These are phyloP conservation scores for Phytopythium kandeliae DNA, from an alignment of 352 stramenopile species.

Conservation along the genomic window DNA sequence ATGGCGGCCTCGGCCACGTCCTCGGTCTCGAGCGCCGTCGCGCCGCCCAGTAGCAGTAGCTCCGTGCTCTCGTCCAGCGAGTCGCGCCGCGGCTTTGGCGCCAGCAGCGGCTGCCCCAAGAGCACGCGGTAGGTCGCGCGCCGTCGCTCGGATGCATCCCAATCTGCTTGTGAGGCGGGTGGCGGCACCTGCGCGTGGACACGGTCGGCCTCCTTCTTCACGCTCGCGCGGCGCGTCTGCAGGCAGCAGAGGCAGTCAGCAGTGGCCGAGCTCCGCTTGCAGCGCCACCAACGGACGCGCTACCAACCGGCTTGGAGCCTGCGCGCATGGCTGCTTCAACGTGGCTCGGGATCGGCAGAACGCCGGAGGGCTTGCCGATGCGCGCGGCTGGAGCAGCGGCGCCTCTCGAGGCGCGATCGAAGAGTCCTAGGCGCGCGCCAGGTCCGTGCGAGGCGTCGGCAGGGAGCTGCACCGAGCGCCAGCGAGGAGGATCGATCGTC, in stretches of 20 bases:
- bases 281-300: not conserved
- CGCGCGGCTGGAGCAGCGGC: too few species aligned
- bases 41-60: not conserved
- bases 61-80: not conserved
- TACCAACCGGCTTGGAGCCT: slow-evolving; percentile 1
- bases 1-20: not conserved
- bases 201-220: too few species aligned
- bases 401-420: not conserved
- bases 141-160: slow-evolving; percentile 22
- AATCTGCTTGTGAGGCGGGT: too few species aligned
- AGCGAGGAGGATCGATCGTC: too few species aligned
- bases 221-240: too few species aligned
- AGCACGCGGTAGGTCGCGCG: slow-evolving; percentile 44
- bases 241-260: too few species aligned
- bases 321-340: not conserved
- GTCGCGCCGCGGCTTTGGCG: slow-evolving; percentile 1
- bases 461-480: too few species aligned
- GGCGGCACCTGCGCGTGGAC: too few species aligned
- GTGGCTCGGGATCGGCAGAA: too few species aligned
- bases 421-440: not conserved
- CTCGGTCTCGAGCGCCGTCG: slow-evolving; percentile 1
- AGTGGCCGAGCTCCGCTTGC: too few species aligned
- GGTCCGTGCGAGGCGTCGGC: too few species aligned
- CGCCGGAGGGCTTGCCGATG: too few species aligned
- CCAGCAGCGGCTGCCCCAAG: slow-evolving; percentile 27